Evolutionary conservation across 192 early-diverging fungal genomes (phyloP).

Genomic region (Linnemannia zychae): DNA sequence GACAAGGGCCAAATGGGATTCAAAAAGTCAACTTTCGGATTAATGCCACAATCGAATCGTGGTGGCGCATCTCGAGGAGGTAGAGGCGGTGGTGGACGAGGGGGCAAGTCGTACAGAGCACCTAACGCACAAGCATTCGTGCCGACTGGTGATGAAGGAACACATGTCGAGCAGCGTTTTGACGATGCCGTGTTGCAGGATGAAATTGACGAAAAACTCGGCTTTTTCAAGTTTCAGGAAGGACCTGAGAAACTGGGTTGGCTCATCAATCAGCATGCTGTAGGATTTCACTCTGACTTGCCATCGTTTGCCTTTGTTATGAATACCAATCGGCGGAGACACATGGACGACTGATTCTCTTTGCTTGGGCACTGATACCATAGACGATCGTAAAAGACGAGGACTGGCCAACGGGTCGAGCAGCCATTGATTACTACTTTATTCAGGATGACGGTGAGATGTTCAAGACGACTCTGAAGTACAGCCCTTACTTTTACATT

Average conservation of each 20-base stretch:
- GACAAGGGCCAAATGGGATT: constrained; percentile 25
- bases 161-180: constrained; percentile 50
- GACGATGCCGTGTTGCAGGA: constrained; percentile 52
- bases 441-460: constrained; percentile 88
- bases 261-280: constrained; percentile 96
- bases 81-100: constrained; percentile 24
- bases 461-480: constrained; percentile 90
- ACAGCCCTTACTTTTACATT: constrained; percentile 94
- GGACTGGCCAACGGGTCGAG: constrained; percentile 73
- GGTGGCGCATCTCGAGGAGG: constrained; percentile 33
- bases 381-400: constrained; percentile 76
- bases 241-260: constrained; percentile 86
- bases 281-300: constrained; percentile 48
- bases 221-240: constrained; percentile 78
- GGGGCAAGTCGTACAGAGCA: constrained; percentile 32
- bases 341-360: neutral
- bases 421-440: constrained; percentile 95
- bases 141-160: constrained; percentile 48
- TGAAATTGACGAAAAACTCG: constrained; percentile 72
- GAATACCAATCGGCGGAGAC: neutral
- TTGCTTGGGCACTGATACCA: neutral
- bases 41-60: constrained; percentile 43
- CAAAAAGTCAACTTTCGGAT: constrained; percentile 49
- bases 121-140: constrained; percentile 42
- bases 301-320: constrained; percentile 7